Evolutionary conservation across 1,284 basidiomycete species (phyloP), one percentile per base, ranked within the genome.

Genomic region (Laetiporus sulphureus): DNA sequence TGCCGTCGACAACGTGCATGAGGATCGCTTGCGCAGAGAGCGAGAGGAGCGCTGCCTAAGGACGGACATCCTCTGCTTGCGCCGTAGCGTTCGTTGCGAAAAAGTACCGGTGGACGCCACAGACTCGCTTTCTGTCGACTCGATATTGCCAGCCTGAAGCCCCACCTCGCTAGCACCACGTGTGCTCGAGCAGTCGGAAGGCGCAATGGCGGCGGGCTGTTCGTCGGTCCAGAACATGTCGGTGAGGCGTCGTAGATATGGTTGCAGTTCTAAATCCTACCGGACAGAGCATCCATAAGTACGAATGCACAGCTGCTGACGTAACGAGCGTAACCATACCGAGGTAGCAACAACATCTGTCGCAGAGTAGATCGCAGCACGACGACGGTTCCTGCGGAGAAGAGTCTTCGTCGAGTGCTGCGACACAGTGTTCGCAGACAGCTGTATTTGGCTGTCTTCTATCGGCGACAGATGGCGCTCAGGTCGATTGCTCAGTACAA

Each of bases 1-100:
- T 15, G 32, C 29, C 16, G 41, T 10, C 35, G 50, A 21, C 45
- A 59, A 53, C 31, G 57, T 59, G 23, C 53, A 47, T 22, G 53
- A 50, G 27, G 53, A 59, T 43, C 63, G 56, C 5, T 58, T 61
- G 38, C 64, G 63, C 30, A 64, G 53, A 10, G 71, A 68, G 29
- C 59, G 51, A 0, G 68, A 65, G 13, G 71, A 71, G 45, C 58
- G 64, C 45, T 63, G 57, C 19, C 63, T 59, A 8, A 63, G 55
- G 21, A 61, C 42, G 15, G 62, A 49, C 55, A 65, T 59, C 29
- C 62, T 60, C 40, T 64, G 62, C 42, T 64, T 65, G 40, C 67
- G 63, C 32, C 67, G 70, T n/a, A 73, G 48, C 10, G 63, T 62
- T 2, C 57, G 54, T 44, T 54, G 53, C 44, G 51, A 57, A 50